phyloP scores from a whole-genome alignment of 2,329 filamentous ascomycete genomes.

The Microcyclospora tardicrescens region DNA sequence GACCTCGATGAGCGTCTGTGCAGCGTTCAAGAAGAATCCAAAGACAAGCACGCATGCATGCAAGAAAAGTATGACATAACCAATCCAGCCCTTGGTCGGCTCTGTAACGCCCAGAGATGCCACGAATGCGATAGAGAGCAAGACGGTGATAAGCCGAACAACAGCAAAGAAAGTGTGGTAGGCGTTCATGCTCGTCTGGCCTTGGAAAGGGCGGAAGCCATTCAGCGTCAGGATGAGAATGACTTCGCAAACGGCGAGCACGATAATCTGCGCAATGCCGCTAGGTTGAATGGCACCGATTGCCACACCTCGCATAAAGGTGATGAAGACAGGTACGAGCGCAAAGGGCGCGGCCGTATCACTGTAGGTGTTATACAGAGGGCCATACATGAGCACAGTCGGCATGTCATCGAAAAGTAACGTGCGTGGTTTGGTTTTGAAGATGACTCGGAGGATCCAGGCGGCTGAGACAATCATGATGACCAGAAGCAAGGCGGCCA shows the following conservation, averaged over 20 bases:
- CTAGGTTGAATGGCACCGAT: conserved; percentile 88
- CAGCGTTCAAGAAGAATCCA: conserved; percentile 82
- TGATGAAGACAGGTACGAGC: conserved; percentile 72
- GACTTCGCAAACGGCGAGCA: conserved; percentile 89
- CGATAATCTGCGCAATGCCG: conserved; percentile 81
- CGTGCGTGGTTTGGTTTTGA: conserved; percentile 66
- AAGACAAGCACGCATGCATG: conserved; percentile 78
- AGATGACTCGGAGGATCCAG: conserved; percentile 73
- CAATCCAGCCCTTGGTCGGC: conserved; percentile 81
- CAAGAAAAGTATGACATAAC: conserved; percentile 76
- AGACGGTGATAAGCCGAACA: conserved; percentile 56
- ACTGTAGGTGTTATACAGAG: conserved; percentile 93
- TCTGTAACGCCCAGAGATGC: conserved; percentile 69
- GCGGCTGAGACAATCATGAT: conserved; percentile 58
- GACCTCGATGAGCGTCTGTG: conserved; percentile 85
- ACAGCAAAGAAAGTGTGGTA: conserved; percentile 79
- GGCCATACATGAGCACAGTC: conserved; percentile 78
- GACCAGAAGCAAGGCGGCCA: conserved; percentile 64
- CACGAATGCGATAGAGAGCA: conserved; percentile 54
- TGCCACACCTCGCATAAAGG: conserved; percentile 72
- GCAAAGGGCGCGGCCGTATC: conserved; percentile 87
- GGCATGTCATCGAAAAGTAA: conserved; percentile 87
- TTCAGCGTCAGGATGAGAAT: conserved; percentile 76
- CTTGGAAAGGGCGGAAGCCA: conserved; percentile 80
- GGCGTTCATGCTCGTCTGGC: conserved; percentile 90